Evolutionary conservation across 208 protist species (phyloP).

Genomic region (Paratrypanosoma confusum): DNA sequence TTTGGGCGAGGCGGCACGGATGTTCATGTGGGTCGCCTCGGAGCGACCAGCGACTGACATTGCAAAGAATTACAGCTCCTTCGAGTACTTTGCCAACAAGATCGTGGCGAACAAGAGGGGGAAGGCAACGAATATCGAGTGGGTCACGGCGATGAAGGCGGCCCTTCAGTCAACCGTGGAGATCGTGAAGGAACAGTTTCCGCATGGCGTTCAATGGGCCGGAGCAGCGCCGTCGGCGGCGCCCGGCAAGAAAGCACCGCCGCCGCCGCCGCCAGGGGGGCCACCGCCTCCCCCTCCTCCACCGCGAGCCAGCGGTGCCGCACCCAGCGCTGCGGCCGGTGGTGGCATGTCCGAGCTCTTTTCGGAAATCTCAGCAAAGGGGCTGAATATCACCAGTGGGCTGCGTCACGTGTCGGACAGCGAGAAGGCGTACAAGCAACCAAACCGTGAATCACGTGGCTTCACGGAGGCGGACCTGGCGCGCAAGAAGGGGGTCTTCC

Average conservation of each 20-base stretch:
- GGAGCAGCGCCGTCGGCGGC: background rate
- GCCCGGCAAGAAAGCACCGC: background rate
- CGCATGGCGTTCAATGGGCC: constrained; percentile 16
- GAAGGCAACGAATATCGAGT: constrained; percentile 12
- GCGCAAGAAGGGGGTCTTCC: background rate
- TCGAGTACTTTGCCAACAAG: constrained; percentile 14
- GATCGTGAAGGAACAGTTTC: constrained; percentile 23
- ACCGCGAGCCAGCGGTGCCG: background rate
- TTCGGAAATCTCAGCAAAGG: constrained; percentile 48
- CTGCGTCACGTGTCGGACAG: constrained; percentile 67
- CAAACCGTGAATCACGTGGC: background rate
- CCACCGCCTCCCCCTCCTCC: constrained; percentile 14
- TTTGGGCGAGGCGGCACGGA: constrained; percentile 16
- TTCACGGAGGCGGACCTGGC: background rate
- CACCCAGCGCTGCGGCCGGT: constrained; percentile 13
- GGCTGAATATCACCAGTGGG: constrained; percentile 51
- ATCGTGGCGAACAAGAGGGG: constrained; percentile 14
- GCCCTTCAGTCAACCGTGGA: constrained; percentile 17
- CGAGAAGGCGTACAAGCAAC: constrained; percentile 44
- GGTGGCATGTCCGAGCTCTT: constrained; percentile 49
- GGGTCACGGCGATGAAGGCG: constrained; percentile 17
- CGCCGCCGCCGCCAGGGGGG: background rate
- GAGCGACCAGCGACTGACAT: constrained; percentile 5
- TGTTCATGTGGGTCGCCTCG: constrained; percentile 27
- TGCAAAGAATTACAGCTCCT: constrained; percentile 4